Percentiles rank a stretch among this genome's conserved stretches.
These are phyloP conservation scores for Aspergillus sp. DNA, from an alignment of 2,329 filamentous ascomycete species.

Conservation along the genomic window DNA sequence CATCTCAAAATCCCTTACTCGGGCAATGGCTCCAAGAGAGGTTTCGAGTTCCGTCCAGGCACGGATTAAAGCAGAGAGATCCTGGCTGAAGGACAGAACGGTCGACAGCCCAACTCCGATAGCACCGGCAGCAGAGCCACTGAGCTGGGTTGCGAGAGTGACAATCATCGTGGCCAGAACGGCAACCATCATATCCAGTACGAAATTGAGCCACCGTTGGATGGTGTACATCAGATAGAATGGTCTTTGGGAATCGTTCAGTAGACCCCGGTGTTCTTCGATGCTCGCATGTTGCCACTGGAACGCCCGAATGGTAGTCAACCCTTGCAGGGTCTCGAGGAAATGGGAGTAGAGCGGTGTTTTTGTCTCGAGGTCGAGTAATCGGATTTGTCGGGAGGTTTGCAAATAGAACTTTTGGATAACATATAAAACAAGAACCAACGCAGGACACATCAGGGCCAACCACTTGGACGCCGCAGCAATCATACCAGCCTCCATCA, in stretches of 20 bases:
- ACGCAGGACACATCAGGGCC: slow-evolving; percentile 34
- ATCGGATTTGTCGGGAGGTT: slow-evolving; percentile 44
- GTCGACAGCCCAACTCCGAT: slow-evolving; percentile 45
- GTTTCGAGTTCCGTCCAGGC: slow-evolving; percentile 51
- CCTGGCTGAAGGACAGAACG: slow-evolving; percentile 43
- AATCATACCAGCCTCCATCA: slow-evolving; percentile 7
- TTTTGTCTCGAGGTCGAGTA: slow-evolving; percentile 50
- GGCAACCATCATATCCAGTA: slow-evolving; percentile 40
- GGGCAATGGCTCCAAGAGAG: slow-evolving; percentile 41
- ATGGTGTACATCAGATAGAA: slow-evolving; percentile 43
- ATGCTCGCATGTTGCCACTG: slow-evolving; percentile 40
- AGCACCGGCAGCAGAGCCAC: slow-evolving; percentile 33
- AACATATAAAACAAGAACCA: slow-evolving; percentile 37
- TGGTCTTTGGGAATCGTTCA: slow-evolving; percentile 39
- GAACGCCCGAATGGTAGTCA: slow-evolving; percentile 48
- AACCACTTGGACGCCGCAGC: slow-evolving; percentile 32
- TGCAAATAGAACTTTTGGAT: slow-evolving; percentile 39
- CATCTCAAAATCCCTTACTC: slow-evolving; percentile 13
- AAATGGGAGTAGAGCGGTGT: slow-evolving; percentile 50
- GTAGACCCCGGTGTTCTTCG: slow-evolving; percentile 29
- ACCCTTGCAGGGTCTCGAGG: slow-evolving; percentile 45
- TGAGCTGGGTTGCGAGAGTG: slow-evolving; percentile 34
- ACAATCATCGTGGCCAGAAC: slow-evolving; percentile 38
- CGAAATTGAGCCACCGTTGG: slow-evolving; percentile 39
- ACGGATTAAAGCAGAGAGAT: slow-evolving; percentile 37